A percentile compares a stretch with the other conserved stretches of the same genome.
These are phyloP conservation scores for Xylaria sp. DNA, from an alignment of 2,329 filamentous ascomycete genomes.

Conservation along the genomic window DNA sequence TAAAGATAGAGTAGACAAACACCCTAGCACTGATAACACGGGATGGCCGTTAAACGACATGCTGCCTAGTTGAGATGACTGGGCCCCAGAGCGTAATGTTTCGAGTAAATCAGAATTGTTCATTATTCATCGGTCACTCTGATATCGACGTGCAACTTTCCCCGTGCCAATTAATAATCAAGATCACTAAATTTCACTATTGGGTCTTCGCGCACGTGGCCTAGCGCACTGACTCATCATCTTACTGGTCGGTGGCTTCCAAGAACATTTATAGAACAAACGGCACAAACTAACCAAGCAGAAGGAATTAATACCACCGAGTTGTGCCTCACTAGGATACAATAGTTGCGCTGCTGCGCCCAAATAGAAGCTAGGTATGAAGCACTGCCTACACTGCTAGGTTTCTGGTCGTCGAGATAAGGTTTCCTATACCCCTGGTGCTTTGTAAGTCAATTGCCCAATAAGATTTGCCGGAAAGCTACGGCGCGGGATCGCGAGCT, in stretches of 20 bases:
- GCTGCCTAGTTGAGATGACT: not conserved
- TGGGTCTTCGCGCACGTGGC: too few relatives aligned
- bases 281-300: slow-evolving; percentile 6
- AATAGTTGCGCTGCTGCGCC: slow-evolving; percentile 18
- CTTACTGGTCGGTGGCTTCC: not conserved
- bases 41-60: not conserved
- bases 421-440: slow-evolving; percentile 7
- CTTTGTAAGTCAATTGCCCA: slow-evolving; percentile 10
- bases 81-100: not conserved
- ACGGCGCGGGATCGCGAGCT: slow-evolving; percentile 3
- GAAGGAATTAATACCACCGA: slow-evolving; percentile 12
- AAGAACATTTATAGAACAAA: slow-evolving; percentile 17
- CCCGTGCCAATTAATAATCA: not conserved
- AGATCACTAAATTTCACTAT: not conserved
- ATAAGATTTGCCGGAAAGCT: slow-evolving; percentile 14
- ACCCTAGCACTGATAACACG: too few relatives aligned
- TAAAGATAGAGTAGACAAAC: too few relatives aligned
- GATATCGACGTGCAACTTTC: not conserved
- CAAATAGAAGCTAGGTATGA: not conserved
- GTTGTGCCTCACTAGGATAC: not conserved
- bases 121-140: not conserved
- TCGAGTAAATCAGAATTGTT: too few relatives aligned
- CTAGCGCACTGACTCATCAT: not conserved
- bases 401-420: slow-evolving; percentile 25
- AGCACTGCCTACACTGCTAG: slow-evolving; percentile 2